phyloP scores from a whole-genome alignment of 2,329 filamentous ascomycete genomes.

The Alternaria incomplexa region DNA sequence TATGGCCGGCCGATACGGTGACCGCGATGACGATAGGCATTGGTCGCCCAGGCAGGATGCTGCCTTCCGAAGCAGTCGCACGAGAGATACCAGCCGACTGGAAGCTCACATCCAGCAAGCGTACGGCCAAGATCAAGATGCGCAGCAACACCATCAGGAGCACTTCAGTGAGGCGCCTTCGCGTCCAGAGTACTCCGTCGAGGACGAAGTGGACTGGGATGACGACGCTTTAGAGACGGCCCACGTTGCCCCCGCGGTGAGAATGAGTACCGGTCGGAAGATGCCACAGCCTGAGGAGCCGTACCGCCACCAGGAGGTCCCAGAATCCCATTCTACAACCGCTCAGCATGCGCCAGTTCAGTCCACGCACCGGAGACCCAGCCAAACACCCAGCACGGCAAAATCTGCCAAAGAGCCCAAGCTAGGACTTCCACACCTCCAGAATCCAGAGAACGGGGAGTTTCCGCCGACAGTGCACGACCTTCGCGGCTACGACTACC shows the following conservation, averaged over 20 bases:
- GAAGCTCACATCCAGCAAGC: not conserved
- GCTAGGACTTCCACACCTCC: not conserved
- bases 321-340: rapidly evolving
- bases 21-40: not conserved
- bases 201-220: constrained; percentile 4
- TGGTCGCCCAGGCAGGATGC: not conserved
- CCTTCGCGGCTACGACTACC: constrained; percentile 5
- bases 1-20: not conserved
- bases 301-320: not conserved
- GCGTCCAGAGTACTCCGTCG: not conserved
- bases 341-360: not conserved
- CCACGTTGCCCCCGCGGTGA: not conserved
- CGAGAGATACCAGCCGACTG: not conserved
- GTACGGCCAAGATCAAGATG: not conserved
- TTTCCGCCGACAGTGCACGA: constrained; percentile 6
- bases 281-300: not conserved
- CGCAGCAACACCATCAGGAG: not conserved
- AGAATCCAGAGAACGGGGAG: not conserved
- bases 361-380: not conserved
- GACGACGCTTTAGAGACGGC: not conserved
- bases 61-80: not conserved
- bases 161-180: not conserved
- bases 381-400: not conserved
- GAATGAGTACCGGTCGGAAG: not conserved
- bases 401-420: not conserved